Conservation (phyloP, 192 early-diverging fungal species). For the Chytriomyces confervae region DNA sequence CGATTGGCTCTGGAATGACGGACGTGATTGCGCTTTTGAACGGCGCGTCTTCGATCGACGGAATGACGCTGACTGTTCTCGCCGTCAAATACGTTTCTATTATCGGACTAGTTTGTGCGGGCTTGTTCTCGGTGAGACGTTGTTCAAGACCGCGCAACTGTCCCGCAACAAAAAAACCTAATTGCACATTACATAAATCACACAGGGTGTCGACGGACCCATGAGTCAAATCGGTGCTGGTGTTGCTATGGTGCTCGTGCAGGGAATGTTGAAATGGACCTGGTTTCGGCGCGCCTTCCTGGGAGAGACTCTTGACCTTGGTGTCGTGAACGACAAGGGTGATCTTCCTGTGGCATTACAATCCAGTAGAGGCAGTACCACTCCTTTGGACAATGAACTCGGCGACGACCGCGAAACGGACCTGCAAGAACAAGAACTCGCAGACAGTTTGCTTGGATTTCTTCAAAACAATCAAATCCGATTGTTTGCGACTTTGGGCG, state of each 20-base stretch:
- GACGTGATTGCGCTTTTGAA: slow-evolving; percentile 48
- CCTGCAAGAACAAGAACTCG: neutral
- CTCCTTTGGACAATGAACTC: neutral
- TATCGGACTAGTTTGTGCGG: slow-evolving; percentile 30
- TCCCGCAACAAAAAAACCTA: slow-evolving; percentile 20
- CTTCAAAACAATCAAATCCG: slow-evolving; percentile 36
- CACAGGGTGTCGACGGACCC: slow-evolving; percentile 46
- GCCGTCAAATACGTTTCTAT: slow-evolving; percentile 34
- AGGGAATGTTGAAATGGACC: neutral
- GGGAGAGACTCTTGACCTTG: slow-evolving; percentile 15
- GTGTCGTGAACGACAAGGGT: slow-evolving; percentile 22
- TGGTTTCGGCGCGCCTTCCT: slow-evolving; percentile 32
- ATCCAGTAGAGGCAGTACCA: slow-evolving; percentile 1
- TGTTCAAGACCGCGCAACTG: neutral
- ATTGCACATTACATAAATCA: neutral
- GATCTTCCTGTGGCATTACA: neutral
- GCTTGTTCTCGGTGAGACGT: slow-evolving; percentile 32
- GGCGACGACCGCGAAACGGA: slow-evolving; percentile 12
- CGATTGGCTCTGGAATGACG: slow-evolving; percentile 48
- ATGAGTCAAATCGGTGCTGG: slow-evolving; percentile 44
- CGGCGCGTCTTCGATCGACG: slow-evolving; percentile 34
- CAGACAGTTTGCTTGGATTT: slow-evolving; percentile 37
- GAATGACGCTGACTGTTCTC: slow-evolving; percentile 18
- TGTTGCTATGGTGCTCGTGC: slow-evolving; percentile 33
- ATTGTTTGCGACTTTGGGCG: slow-evolving; percentile 48